Base-by-base conservation (phyloP, 169 alveolate genomes). In the Plasmodium gaboni region DNA sequence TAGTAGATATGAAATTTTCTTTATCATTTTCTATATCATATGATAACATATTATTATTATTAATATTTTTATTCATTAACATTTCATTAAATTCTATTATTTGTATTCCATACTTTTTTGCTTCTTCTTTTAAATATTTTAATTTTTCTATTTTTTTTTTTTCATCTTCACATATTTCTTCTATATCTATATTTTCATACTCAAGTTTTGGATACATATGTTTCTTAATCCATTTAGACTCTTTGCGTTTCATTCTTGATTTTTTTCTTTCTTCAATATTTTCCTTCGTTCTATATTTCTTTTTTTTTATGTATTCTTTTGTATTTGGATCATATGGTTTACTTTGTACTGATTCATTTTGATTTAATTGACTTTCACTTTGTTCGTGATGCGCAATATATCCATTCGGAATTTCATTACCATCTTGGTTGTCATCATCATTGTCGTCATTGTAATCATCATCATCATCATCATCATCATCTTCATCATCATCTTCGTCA, bases 1-100 rank as follows among this genome's bases (percentile, higher is more conserved):
- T 94, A 3, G 99, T 97, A 89, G 87, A 94, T 13, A 97, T 73
- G 26, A 96, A 89, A 15, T 97, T 95, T 92, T 96, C 87, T 1
- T 24, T 9, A 32, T 57, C 55, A n/a, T 38, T 32, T 68, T 24
- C 15, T 15, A 12, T 24, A 4, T 0, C 26, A 64, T 0, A 1
- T 2, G 13, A 6, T 32, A 32, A 32, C 44, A 32, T 32, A 32
- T 32, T 32, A 32, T 32, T 32, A 32, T 61, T 19, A 4, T 22
- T 8, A 7, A 10, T 44, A 15, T 61, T 10, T 9, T 44, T 13
- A 7, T 64, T 53, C 50, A n/a, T 51, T 1, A 67, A 28, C 5
- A 24, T 38, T 10, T 83, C 65, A 32, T 32, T 32, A 32, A 83
- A 9, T 19, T 53, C 0, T 2, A 8, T 9, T 28, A 83, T 59